A percentile compares a stretch with the other conserved stretches of the same genome.
Evolutionary conservation across 1,284 basidiomycete species (phyloP).

Genomic region (Ustilago curta): DNA sequence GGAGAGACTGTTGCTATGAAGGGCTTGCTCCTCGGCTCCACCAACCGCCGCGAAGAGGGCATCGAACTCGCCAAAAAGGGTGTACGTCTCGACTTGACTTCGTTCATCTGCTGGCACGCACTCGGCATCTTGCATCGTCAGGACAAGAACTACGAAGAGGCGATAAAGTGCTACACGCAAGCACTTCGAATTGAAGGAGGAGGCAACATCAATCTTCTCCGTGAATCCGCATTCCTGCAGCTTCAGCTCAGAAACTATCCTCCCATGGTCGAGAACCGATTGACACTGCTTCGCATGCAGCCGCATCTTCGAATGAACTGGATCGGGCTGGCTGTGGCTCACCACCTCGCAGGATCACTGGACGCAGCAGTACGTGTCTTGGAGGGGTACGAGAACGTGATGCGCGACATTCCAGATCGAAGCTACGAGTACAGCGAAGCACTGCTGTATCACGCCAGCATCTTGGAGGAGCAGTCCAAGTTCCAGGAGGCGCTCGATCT

Average conservation of each 20-base stretch:
- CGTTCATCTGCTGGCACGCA: slow-evolving; percentile 98
- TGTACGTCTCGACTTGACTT: slow-evolving; percentile 84
- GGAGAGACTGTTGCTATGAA: slow-evolving; percentile 73
- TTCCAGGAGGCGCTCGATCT: slow-evolving; percentile 70
- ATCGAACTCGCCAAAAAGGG: slow-evolving; percentile 86
- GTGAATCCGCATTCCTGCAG: slow-evolving; percentile 89
- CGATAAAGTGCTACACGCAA: slow-evolving; percentile 83
- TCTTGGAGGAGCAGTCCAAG: slow-evolving; percentile 81
- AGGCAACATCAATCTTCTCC: slow-evolving; percentile 91
- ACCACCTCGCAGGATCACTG: slow-evolving; percentile 83
- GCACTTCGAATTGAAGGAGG: slow-evolving; percentile 84
- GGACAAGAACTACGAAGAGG: slow-evolving; percentile 87
- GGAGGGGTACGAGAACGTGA: slow-evolving; percentile 73
- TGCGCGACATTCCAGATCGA: slow-evolving; percentile 56
- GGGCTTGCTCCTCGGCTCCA: slow-evolving; percentile 63
- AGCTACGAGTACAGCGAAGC: slow-evolving; percentile 83
- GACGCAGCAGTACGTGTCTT: slow-evolving; percentile 80
- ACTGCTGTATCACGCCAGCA: slow-evolving; percentile 81
- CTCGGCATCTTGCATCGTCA: slow-evolving; percentile 77
- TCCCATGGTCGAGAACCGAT: slow-evolving; percentile 82
- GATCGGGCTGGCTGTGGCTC: slow-evolving; percentile 88
- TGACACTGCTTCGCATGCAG: slow-evolving; percentile 82
- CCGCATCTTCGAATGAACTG: slow-evolving; percentile 89
- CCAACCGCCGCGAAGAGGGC: slow-evolving; percentile 73
- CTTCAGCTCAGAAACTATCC: slow-evolving; percentile 89